Evolutionary conservation across 441 rosid genomes (phyloP).

Genomic region (Brassica balearica): DNA sequence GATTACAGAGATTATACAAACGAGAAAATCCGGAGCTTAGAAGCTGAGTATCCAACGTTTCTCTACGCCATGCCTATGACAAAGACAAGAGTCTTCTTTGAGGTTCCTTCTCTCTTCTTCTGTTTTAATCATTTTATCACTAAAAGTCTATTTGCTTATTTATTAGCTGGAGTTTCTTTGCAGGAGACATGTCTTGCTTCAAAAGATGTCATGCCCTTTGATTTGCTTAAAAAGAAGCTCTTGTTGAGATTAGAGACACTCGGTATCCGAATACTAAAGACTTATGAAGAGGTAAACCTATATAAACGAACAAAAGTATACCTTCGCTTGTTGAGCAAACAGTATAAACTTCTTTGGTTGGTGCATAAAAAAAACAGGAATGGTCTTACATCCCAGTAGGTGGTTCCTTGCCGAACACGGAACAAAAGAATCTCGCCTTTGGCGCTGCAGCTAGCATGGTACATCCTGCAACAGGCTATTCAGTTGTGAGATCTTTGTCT

Average conservation of each 20-base stretch:
- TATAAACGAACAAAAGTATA: not conserved
- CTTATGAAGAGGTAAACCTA: conserved; percentile 77
- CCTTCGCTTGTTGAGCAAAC: conserved; percentile 2
- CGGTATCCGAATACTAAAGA: conserved; percentile 73
- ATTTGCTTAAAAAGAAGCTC: conserved; percentile 78
- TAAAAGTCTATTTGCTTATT: conserved; percentile 31
- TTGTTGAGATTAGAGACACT: conserved; percentile 76
- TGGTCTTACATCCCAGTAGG: conserved; percentile 52
- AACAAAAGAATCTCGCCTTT: conserved; percentile 92
- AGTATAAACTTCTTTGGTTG: no score
- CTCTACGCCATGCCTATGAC: conserved; percentile 93
- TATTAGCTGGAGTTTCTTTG: conserved; percentile 32
- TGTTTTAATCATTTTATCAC: not conserved
- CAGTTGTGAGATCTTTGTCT: conserved; percentile 93
- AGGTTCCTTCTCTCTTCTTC: conserved; percentile 55
- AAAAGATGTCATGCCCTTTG: conserved; percentile 89
- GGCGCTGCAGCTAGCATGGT: conserved; percentile 99
- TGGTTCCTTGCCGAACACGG: conserved; percentile 93
- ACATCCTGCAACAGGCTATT: conserved; percentile 98
- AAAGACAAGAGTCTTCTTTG: conserved; percentile 84
- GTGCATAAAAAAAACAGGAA: no score
- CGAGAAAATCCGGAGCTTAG: conserved; percentile 57
- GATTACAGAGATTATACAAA: conserved; percentile 84
- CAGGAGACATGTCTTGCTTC: conserved; percentile 99
- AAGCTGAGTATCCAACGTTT: conserved; percentile 86